A percentile compares a stretch with the other conserved stretches of the same genome.
Evolutionary conservation across 331 rosid genomes (phyloP).

Genomic region (Ulmus americana): DNA sequence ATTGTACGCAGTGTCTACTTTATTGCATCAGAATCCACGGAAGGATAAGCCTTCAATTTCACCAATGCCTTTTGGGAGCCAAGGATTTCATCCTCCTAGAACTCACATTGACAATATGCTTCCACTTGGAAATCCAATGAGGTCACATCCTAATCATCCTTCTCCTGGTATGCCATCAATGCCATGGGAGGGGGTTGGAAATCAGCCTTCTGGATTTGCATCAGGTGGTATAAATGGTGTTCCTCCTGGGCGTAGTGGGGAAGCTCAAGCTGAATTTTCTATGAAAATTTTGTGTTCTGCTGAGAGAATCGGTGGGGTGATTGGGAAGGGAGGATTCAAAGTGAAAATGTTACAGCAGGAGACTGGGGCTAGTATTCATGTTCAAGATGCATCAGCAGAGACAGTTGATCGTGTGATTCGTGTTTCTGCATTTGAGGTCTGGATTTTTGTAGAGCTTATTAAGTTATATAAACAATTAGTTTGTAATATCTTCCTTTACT

Average conservation of each 20-base stretch:
- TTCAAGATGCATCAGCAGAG: constrained; percentile 26
- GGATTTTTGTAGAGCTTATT: constrained; percentile 5
- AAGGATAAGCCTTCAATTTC: constrained; percentile 21
- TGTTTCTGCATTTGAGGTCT: constrained; percentile 36
- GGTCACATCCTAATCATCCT: constrained; percentile 22
- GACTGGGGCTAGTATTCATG: constrained; percentile 31
- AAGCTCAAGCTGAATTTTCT: constrained; percentile 31
- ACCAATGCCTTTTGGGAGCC: constrained; percentile 23
- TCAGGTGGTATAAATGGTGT: constrained; percentile 17
- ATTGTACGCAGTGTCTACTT: constrained; percentile 31
- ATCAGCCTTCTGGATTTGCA: constrained; percentile 14
- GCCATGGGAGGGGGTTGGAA: constrained; percentile 23
- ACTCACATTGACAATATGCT: constrained; percentile 18
- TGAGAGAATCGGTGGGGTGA: constrained; percentile 39
- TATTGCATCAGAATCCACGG: constrained; percentile 36
- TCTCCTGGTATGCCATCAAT: constrained; percentile 15
- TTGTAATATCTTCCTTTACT: not conserved
- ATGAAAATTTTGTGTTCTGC: constrained; percentile 30
- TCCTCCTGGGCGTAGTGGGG: constrained; percentile 20
- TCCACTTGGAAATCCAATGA: constrained; percentile 22
- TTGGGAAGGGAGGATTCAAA: constrained; percentile 38
- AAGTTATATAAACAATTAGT: not conserved
- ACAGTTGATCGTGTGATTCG: constrained; percentile 31
- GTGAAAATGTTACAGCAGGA: constrained; percentile 36
- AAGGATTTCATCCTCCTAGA: constrained; percentile 24